These are phyloP conservation scores for Clitopilus hobsonii DNA, from an alignment of 768 basidiomycete species.

Conservation along the genomic window DNA sequence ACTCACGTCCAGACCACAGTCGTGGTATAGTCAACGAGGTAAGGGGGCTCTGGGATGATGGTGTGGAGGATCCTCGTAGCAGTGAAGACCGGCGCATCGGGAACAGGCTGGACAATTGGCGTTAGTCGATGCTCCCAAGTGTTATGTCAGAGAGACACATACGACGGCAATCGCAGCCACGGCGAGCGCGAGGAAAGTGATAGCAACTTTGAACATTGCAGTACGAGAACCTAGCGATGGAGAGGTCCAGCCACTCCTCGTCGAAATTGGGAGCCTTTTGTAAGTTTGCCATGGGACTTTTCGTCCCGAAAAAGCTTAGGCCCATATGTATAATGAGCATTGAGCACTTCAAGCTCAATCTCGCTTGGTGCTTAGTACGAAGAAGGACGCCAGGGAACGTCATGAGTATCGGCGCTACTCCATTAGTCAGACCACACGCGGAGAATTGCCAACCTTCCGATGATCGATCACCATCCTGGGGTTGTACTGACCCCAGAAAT, in stretches of 20 bases:
- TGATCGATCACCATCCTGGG: background rate
- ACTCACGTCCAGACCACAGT: slow-evolving; percentile 28
- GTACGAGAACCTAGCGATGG: background rate
- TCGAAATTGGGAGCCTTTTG: background rate
- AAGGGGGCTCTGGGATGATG: slow-evolving; percentile 21
- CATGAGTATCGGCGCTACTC: background rate
- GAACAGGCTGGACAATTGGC: background rate
- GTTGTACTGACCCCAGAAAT: background rate
- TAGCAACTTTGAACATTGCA: background rate
- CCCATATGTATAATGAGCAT: background rate
- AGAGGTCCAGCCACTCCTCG: background rate
- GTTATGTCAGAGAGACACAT: background rate
- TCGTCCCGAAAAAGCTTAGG: background rate
- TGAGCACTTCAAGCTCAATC: background rate
- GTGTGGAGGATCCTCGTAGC: slow-evolving; percentile 20
- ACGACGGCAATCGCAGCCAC: background rate
- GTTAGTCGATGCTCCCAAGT: background rate
- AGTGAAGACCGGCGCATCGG: slow-evolving; percentile 14
- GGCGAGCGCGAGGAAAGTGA: background rate
- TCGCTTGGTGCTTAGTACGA: background rate
- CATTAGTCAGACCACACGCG: background rate
- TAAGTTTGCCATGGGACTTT: background rate
- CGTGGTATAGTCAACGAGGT: slow-evolving; percentile 22
- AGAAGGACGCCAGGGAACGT: background rate
- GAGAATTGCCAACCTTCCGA: background rate